Evolutionary conservation across 257 asterid species (phyloP), one percentile per base, ranked within the genome.

Genomic region (Asclepias syriaca): DNA sequence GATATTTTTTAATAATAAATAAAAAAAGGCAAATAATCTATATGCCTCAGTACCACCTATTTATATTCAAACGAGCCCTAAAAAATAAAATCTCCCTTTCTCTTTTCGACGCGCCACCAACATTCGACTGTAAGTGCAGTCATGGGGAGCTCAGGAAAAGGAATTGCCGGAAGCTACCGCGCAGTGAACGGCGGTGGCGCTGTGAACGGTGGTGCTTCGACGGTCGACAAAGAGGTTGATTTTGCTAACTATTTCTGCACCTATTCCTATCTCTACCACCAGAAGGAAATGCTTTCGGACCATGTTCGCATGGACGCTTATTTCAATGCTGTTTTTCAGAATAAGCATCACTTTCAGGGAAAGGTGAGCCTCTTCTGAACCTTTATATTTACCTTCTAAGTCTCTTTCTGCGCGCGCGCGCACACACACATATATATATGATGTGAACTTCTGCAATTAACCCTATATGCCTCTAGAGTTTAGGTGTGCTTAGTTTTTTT

Each of bases 241-340:
- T 95, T 84, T 76, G 99, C 99, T 60, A 95, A 95, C 87, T 95
- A 95, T 68, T 95, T 95, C 87, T 95, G 97, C 89, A 87, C 96
- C 45, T 95, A 95, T 74, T 92, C 92, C 50, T 95, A 82, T 72
- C 96, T 95, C 50, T 95, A 87, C 86, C 99, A 95, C 87, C 99
- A 95, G 87, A 95, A 95, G 74, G 98, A 92, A 85, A 95, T 95
- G 99, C 99, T 92, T 66, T 90, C 89, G 63, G 99, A 95, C 89
- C 95, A 92, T 54, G 90, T 95, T 48, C 96, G 99, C n/a, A 95
- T 95, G 99, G 96, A 95, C 78, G 90, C 98, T 72, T 95, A 95
- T 72, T 95, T 65, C 85, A 84, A 88, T 75, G 88, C 98, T 57
- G 78, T 95, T 63, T 92, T 92, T 76, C 67, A 87, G 77, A 95